A percentile compares a stretch with the other conserved stretches of the same genome.
These are phyloP conservation scores for Westerdykella sp. DNA, from an alignment of 2,329 filamentous ascomycete species.

Conservation along the genomic window DNA sequence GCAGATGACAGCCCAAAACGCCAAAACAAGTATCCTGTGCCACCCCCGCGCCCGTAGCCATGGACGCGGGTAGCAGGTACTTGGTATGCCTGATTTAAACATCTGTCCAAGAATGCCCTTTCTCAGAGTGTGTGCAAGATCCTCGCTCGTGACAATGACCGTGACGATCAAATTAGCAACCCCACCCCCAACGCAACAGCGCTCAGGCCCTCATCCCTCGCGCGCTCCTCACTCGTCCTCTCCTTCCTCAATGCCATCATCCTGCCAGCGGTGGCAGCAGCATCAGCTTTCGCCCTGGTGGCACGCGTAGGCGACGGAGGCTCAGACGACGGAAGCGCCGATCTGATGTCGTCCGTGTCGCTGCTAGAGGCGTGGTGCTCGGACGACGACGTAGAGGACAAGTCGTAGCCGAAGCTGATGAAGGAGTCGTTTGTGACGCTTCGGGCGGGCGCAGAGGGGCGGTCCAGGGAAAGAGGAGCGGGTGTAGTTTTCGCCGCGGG, in stretches of 20 bases:
- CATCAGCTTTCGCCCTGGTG: slow-evolving; percentile 14
- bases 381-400: slow-evolving; percentile 18
- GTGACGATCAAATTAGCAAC: slow-evolving; percentile 16
- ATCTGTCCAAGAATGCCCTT: not conserved
- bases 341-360: slow-evolving; percentile 16
- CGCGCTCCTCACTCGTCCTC: slow-evolving; percentile 16
- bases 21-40: not conserved
- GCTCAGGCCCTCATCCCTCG: slow-evolving; percentile 13
- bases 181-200: slow-evolving; percentile 17
- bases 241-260: slow-evolving; percentile 5
- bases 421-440: slow-evolving; percentile 28
- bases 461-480: slow-evolving; percentile 4
- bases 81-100: not conserved
- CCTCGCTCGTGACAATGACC: not conserved
- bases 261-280: too few species aligned
- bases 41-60: not conserved
- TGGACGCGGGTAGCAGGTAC: not conserved
- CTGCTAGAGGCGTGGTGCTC: slow-evolving; percentile 9
- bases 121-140: not conserved
- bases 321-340: slow-evolving; percentile 15
- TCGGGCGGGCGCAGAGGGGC: slow-evolving; percentile 25
- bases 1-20: not conserved
- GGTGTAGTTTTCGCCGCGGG: slow-evolving; percentile 3
- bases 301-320: slow-evolving; percentile 23
- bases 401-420: slow-evolving; percentile 26